Base-by-base conservation (phyloP, 2,329 filamentous ascomycete species). In the Juglanconis oblonga region DNA sequence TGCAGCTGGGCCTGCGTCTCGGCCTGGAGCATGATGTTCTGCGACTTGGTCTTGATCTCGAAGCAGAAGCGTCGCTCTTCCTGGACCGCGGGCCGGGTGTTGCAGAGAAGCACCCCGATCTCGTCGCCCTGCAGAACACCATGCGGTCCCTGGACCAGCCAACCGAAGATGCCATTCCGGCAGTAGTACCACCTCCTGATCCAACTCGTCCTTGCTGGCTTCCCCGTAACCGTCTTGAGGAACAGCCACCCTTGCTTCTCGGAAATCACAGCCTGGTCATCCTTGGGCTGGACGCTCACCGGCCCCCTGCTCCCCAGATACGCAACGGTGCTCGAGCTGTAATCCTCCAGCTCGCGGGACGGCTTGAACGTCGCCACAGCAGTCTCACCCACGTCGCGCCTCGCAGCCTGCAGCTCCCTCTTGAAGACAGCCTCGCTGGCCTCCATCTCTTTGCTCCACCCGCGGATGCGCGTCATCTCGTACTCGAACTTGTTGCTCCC, bases 161-260 rank as follows among this genome's bases (percentile, higher is more conserved):
- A 98, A 29, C 95, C 95, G 73, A 99, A 98, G 60, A 98, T 95
- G 44, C 95, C 94, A 69, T 96, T 89, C 65, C 94, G 93, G 67
- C 97, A 89, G 72, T 97, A 98, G 70, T 95, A 97, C 95, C 95
- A 99, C 56, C 94, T 84, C 62, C 92, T 85, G 32, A 92, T 84
- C 95, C 95, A 99, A 45, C 86, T 84, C n/a, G 92, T 92, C 63
- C 94, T 83, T 13, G 92, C 90, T 0, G 94, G 94, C 73, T 97
- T 98, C 40, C 92, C 93, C 1, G 90, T 87, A 7, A 93, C 78
- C 1, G 88, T 90, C 55, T 92, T 84, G 66, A 97, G 73, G 72
- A 93, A 96, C 2, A 99, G 77, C 95, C 95, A 99, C 3, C 94
- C 93, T 73, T 98, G 95, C 73, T 97, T 98, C 74, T 97, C 93